Evolutionary conservation across 495 filamentous ascomycete species (phyloP), one percentile per base, ranked within the genome.

Genomic region (Chaetomium cochliodes): DNA sequence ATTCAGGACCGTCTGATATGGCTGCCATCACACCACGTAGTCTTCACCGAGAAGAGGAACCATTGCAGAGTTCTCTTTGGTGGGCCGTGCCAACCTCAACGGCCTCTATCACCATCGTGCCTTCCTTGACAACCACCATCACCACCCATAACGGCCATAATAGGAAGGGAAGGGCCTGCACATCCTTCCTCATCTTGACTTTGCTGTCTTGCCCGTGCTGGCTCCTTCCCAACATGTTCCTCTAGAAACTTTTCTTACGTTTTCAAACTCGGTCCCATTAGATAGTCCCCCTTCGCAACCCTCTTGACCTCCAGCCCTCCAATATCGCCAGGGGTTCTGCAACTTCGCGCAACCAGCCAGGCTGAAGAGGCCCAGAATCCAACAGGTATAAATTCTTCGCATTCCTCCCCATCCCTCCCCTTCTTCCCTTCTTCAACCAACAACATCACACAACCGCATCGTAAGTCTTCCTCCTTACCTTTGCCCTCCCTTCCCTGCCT

Each of bases 81-180:
- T 47, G 56, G 56, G 4, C 56, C 22, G 39, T 46, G 39, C 54
- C 1, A 7, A 15, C 16, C 20, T 20, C 3, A 18, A 25, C n/a
- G 25, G 25, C 37, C 12, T 3, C 3, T n/a, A 12, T 16, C 5
- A 28, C 22, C 22, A 58, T 28, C 39, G 41, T n/a, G 8, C 56
- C 56, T 58, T 58, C 56, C 56, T 58, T 18, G 41, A 44, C 39
- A 28, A 23, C 37, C 56, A 26, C 25, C 37, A 46, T 44, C 39
- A 58, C 39, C 39, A 26, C 15, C 37, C 5, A 20, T 2, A 44
- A 58, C 3, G n/a, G n/a, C n/a, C n/a, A n/a, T n/a, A n/a, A n/a
- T 25, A 25, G 55, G 55, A 44, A 44, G 39, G 37, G n/a, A n/a
- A 37, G 23, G 55, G 39, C 20, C 39, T 46, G 56, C 56, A 25